phyloP scores from a whole-genome alignment of 192 early-diverging fungal genomes.

The Linnemannia exigua region DNA sequence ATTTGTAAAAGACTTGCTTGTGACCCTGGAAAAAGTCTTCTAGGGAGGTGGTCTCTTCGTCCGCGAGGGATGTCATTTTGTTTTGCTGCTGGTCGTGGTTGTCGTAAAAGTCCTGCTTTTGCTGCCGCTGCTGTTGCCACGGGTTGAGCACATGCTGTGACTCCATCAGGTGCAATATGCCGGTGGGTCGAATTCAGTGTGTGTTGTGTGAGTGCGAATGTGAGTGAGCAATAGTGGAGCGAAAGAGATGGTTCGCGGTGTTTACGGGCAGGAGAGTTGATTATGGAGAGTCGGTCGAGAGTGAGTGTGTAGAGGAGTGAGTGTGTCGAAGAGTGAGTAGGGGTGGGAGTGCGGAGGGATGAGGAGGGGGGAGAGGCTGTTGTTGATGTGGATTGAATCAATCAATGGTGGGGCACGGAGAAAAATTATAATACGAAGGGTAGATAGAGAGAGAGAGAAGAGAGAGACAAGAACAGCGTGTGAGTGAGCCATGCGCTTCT shows the following conservation, averaged over 20 bases:
- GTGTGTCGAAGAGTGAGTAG: constrained; percentile 1
- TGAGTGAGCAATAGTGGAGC: not conserved
- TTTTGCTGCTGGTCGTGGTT: not conserved
- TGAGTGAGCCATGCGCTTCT: not conserved
- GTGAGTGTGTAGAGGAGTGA: not conserved
- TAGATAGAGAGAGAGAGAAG: not conserved
- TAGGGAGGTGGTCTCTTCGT: constrained; percentile 19
- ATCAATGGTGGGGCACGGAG: not conserved
- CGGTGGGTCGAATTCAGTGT: not conserved
- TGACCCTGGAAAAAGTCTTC: constrained; percentile 41
- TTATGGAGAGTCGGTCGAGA: not conserved
- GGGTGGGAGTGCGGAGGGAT: not conserved
- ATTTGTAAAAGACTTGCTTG: constrained; percentile 36
- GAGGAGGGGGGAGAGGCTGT: no score
- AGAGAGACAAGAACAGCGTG: not conserved
- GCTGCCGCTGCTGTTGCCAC: constrained; percentile 33
- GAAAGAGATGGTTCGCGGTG: not conserved
- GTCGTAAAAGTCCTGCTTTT: constrained; percentile 20
- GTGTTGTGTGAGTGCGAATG: constrained; percentile 1
- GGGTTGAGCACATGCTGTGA: constrained; percentile 46
- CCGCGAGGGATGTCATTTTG: not conserved
- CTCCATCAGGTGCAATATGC: constrained; percentile 19
- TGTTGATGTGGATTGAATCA: constrained; percentile 7
- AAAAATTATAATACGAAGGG: not conserved
- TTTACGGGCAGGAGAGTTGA: not conserved